Evolutionary conservation across 1,284 basidiomycete species (phyloP), one percentile per base, ranked within the genome.

Genomic region (Puccinia horiana): DNA sequence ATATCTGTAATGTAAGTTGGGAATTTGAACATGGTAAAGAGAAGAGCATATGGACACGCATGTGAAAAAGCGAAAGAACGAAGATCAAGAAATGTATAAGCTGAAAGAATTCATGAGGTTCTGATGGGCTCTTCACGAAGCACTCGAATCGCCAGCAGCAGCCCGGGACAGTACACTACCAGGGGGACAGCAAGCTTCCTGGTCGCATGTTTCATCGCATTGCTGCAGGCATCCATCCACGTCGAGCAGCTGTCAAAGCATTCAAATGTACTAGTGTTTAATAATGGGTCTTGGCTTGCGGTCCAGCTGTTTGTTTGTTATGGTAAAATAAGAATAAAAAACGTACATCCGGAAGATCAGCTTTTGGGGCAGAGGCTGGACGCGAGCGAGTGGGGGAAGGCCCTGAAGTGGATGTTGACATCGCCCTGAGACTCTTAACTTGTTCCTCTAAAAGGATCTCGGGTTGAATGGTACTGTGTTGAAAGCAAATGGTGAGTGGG

Each of bases 401-500:
- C 1, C 26, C 20, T 11, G 26, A 18, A n/a, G 61, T 26, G 65
- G 20, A 40, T 29, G 52, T 37, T 12, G 76, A 54, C 47, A 49
- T 23, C 20, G 76, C 63, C 23, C 63, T 42, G 37, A 54, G 47
- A 32, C 32, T 79, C 14, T 73, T 54, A 32, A 73, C 49, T 73
- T 78, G 73, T 29, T 80, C 76, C 23, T 77, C 56, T 49, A 77
- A 84, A 42, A 86, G 81, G 26, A 86, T 83, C 67, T 86, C 85
- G 42, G 85, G 85, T 78, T 86, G 86, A 35, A 86, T 86, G 12
- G 86, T 86, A 29, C 85, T 86, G 63, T 35, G 5, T 20, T 23
- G 12, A 72, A 72, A 40, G 5, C 16, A 35, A 29, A 40, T 5
- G 23, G 29, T 8, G 14, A 42, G 37, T 65, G n/a, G n/a, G 61